Evolutionary conservation across 2,329 filamentous ascomycete species (phyloP), one percentile per base, ranked within the genome.

Genomic region (Sporothrix brasiliensis): DNA sequence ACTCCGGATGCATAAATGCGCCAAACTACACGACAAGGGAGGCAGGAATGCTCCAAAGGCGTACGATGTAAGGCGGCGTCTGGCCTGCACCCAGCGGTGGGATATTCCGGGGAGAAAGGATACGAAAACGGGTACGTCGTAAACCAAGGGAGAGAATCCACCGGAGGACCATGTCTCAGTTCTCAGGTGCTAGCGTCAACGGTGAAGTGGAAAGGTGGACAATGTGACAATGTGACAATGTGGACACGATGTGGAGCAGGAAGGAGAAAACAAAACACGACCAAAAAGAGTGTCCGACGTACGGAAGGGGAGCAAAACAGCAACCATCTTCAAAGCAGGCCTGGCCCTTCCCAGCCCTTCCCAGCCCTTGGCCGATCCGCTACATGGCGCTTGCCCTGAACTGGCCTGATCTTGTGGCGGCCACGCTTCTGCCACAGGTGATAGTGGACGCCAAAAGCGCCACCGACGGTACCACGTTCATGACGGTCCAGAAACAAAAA

Each of bases 71-170:
- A 44, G 39, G n/a, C 34, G 21, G 39, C 27, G 24, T 11, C 19
- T 19, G 39, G 58, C 39, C 11, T 41, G 16, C 30, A 16, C 41
- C 53, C 50, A 50, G 50, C 53, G 67, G 67, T 60, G 60, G 67
- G 53, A 60, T 50, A 41, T 68, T 39, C 53, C 53, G 67, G 58
- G 39, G n/a, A 27, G 39, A n/a, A 50, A n/a, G 19, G 16, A 50
- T 7, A 19, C 19, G 19, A 9, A 21, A 44, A 44, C 41, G 11
- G 49, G 49, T 4, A n/a, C 14, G 47, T n/a, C 14, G 47, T 19
- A 50, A 21, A 9, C n/a, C 19, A n/a, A 50, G 9, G 16, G 21
- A 2, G 41, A 14, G 14, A 47, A 13, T 47, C 41, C 41, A 47
- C 41, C 53, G 7, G 34, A 34, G 34, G 34, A 34, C 34, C 34